phyloP scores from a whole-genome alignment of 768 basidiomycete species.

The Strobilomyces echinocephalus region DNA sequence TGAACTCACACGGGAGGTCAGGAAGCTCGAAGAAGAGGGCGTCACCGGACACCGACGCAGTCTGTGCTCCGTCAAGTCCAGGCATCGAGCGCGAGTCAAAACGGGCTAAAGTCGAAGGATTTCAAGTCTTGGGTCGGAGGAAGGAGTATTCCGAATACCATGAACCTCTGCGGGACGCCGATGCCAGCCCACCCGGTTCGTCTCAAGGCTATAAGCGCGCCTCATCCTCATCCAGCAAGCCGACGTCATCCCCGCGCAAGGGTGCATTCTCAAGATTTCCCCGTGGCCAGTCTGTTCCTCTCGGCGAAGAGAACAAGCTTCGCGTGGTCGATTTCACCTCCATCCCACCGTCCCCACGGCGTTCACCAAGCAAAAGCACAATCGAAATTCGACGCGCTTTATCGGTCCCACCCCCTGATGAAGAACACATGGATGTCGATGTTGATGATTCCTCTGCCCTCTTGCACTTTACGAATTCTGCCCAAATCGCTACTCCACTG shows the following conservation, averaged over 20 bases:
- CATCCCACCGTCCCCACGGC: constrained; percentile 23
- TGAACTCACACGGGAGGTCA: neutral
- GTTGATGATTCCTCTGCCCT: constrained; percentile 10
- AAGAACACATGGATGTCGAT: constrained; percentile 26
- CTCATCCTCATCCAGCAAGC: constrained; percentile 24
- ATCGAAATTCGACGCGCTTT: constrained; percentile 26
- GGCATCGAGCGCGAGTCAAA: constrained; percentile 19
- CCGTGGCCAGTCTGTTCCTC: constrained; percentile 30
- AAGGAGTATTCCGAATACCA: constrained; percentile 15
- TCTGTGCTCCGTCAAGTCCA: constrained; percentile 9
- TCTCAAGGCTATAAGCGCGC: constrained; percentile 11
- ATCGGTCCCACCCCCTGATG: constrained; percentile 18
- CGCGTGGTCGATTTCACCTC: constrained; percentile 20
- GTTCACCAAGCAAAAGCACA: constrained; percentile 19
- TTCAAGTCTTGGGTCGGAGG: constrained; percentile 9
- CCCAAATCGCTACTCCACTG: neutral
- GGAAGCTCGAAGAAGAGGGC: constrained; percentile 25
- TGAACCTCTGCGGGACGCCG: constrained; percentile 20
- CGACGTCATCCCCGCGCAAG: constrained; percentile 15
- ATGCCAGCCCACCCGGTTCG: constrained; percentile 2
- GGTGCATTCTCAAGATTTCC: constrained; percentile 6
- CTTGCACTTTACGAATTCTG: constrained; percentile 21
- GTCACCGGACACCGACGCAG: constrained; percentile 25
- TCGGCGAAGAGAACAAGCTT: constrained; percentile 9
- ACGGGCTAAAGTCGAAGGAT: constrained; percentile 24